Evolutionary conservation across 257 asterid genomes (phyloP).

Genomic region (Gynochthodes officinalis): DNA sequence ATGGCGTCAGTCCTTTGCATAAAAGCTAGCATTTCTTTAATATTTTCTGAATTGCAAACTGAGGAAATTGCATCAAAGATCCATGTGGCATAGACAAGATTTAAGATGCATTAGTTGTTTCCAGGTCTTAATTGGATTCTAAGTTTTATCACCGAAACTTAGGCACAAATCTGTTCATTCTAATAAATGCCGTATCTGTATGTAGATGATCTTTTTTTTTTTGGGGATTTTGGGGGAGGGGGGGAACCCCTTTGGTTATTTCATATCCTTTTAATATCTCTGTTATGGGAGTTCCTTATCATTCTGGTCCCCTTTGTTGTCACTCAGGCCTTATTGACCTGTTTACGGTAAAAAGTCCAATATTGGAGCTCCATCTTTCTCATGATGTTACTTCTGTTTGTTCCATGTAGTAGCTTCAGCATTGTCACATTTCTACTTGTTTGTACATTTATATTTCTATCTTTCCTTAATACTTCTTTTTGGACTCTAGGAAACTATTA

Average conservation of each 20-base stretch:
- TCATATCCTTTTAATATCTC: neutral
- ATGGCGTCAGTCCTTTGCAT: neutral
- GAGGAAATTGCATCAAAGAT: neutral
- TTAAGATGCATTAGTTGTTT: neutral
- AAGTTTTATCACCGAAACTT: neutral
- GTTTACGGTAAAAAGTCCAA: neutral
- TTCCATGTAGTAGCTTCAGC: neutral
- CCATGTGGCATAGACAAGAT: neutral
- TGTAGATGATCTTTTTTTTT: neutral
- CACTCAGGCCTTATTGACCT: neutral
- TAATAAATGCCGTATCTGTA: neutral
- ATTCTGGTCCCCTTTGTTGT: neutral
- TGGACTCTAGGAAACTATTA: conserved; percentile 54
- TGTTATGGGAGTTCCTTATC: neutral
- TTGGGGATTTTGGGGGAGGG: too few species aligned
- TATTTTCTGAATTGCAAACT: neutral
- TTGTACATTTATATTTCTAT: conserved; percentile 1
- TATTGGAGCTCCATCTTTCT: conserved; percentile 2
- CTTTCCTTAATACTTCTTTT: conserved; percentile 8
- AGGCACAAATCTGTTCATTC: neutral
- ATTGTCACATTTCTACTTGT: neutral
- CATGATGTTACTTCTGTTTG: neutral
- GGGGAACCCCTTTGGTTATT: too few species aligned
- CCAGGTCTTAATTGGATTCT: neutral
- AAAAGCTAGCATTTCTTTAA: neutral